Base-by-base conservation (phyloP, 306 rosid genomes). In the Quillaja saponaria region DNA sequence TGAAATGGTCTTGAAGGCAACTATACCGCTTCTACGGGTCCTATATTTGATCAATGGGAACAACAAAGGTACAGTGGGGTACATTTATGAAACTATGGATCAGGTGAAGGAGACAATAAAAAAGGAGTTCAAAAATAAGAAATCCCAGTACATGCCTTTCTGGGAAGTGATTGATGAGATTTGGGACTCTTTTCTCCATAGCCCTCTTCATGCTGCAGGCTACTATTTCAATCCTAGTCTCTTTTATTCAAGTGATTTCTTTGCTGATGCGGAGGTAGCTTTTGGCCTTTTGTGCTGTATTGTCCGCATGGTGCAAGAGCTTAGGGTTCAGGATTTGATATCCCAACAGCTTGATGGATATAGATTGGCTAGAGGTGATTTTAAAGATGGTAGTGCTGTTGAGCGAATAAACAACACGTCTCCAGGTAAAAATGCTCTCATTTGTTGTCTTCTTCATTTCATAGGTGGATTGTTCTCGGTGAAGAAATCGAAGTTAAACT, bases 71-170 rank as follows among this genome's bases (percentile, higher is more conserved):
- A 65, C 58, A 31, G 66, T 72, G 6, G 71, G 77, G 20, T 52
- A 64, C 61, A 72, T 72, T 38, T 72, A 72, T 14, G 77, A 72
- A 64, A 58, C 71, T 14, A 72, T 72, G 71, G 77, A 72, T 49
- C 71, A 72, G 58, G 66, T 57, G 31, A 64, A 72, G 52, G 77
- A 72, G 66, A 49, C 41, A 4, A 72, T 72, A 19, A 64, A 64
- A 50, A 66, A 49, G 34, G 71, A 64, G 18, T 34, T 64, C 4
- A 64, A 49, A 31, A 41, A 10, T n/a, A 49, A 57, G 34, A 49
- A 33, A 58, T 7, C 71, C 19, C 55, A 49, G 13, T 64, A 72
- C 71, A 18, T 49, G 71, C 67, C 66, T 10, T 10, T 72, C 10
- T 72, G 77, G 77, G 8, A 64, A 49, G 59, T 41, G 42, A 65